These are phyloP conservation scores for Lipomyces sp. DNA, from an alignment of 805 yeast genomes.

Conservation along the genomic window DNA sequence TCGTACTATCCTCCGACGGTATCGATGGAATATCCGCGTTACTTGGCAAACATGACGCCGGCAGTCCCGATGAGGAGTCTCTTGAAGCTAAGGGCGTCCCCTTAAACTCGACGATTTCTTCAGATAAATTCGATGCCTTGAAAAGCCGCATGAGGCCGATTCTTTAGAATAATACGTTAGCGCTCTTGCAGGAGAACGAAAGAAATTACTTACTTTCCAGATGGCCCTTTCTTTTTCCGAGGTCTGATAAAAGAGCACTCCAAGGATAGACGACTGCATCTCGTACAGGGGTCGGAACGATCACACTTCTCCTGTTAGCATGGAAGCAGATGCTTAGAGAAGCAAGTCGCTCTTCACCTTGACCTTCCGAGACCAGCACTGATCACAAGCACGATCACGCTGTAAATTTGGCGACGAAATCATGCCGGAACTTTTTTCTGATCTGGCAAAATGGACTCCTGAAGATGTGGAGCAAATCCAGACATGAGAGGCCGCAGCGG, in stretches of 20 bases:
- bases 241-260: slow-evolving; percentile 16
- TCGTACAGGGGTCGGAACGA: slow-evolving; percentile 9
- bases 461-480: too few relatives aligned
- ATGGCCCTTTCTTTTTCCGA: slow-evolving; percentile 7
- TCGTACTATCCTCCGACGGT: background rate
- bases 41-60: slow-evolving; percentile 5
- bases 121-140: slow-evolving; percentile 2
- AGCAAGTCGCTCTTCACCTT: background rate
- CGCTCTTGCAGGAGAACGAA: background rate
- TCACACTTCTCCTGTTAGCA: background rate
- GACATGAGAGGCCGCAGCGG: too few relatives aligned
- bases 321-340: background rate
- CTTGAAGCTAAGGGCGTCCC: background rate
- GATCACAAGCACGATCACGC: background rate
- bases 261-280: slow-evolving; percentile 11
- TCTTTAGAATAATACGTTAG: background rate
- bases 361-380: slow-evolving; percentile 15
- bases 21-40: slow-evolving; percentile 10
- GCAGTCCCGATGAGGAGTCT: background rate
- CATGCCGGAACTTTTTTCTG: background rate
- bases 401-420: background rate
- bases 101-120: slow-evolving; percentile 7
- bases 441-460: too few relatives aligned
- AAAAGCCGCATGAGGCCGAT: background rate
- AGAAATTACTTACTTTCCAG: slow-evolving; percentile 9